A percentile compares a stretch with the other conserved stretches of the same genome.
These are phyloP conservation scores for Ogataea nakhonphanomensis DNA, from an alignment of 805 yeast species.

Conservation along the genomic window DNA sequence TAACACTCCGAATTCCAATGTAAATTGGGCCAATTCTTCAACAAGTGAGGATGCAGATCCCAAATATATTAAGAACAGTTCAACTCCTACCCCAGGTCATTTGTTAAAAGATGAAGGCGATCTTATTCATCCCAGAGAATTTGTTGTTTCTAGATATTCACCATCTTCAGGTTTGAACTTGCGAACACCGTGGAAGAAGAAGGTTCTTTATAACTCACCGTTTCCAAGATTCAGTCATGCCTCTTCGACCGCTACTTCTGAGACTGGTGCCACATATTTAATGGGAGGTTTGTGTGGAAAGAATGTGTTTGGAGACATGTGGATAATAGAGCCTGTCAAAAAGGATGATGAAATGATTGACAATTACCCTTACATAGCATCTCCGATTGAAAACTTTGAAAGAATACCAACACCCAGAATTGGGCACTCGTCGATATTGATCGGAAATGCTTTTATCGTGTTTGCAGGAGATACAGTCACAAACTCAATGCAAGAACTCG, in stretches of 20 bases:
- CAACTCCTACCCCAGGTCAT: too few species aligned
- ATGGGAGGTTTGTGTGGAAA: constrained; percentile 96
- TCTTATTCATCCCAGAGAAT: too few species aligned
- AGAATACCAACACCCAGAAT: constrained; percentile 93
- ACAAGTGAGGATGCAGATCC: too few species aligned
- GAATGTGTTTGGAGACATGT: constrained; percentile 90
- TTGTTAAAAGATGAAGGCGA: too few species aligned
- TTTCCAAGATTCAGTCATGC: constrained; percentile 95
- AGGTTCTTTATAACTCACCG: constrained; percentile 69
- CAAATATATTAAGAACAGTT: too few species aligned
- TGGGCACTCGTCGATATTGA: constrained; percentile 87
- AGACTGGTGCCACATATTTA: constrained; percentile 74
- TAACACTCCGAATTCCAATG: too few species aligned
- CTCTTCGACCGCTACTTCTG: constrained; percentile 70
- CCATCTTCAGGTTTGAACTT: too few species aligned
- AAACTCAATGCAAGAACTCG: constrained; percentile 71
- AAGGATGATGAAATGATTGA: constrained; percentile 23
- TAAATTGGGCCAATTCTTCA: too few species aligned
- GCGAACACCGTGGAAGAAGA: constrained; percentile 64
- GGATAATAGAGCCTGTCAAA: constrained; percentile 67
- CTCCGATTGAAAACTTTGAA: constrained; percentile 65
- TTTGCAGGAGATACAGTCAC: constrained; percentile 97
- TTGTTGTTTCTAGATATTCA: too few species aligned
- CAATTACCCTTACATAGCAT: constrained; percentile 37
- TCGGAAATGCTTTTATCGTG: constrained; percentile 92